These are phyloP conservation scores for Paratinospora sagittata DNA, from an alignment of 164 flowering plant genomes.

Conservation along the genomic window DNA sequence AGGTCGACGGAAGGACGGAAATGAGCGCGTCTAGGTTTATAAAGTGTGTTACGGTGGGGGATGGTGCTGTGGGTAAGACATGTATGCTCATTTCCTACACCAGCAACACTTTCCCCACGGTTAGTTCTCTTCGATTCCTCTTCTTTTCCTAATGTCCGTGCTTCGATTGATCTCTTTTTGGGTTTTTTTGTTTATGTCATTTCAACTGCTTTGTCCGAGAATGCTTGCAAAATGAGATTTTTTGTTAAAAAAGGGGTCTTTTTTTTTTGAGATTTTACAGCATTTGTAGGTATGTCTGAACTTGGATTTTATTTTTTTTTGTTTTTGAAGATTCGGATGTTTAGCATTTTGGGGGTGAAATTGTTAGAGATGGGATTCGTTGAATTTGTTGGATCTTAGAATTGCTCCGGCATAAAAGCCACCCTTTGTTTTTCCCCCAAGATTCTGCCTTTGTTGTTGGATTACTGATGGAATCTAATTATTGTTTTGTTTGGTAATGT, in stretches of 20 bases:
- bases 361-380: background rate
- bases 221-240: background rate
- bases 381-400: background rate
- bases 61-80: constrained; percentile 82
- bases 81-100: constrained; percentile 84
- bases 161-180: background rate
- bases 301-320: background rate
- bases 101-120: constrained; percentile 85
- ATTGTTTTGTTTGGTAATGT: background rate
- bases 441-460: background rate
- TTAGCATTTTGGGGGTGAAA: background rate
- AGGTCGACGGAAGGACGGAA: constrained; percentile 9
- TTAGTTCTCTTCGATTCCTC: constrained; percentile 18
- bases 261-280: background rate
- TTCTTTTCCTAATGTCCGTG: background rate
- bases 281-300: background rate
- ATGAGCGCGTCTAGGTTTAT: constrained; percentile 82
- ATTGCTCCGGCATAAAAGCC: background rate
- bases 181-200: background rate
- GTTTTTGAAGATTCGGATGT: background rate
- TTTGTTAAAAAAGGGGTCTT: background rate
- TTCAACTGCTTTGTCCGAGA: background rate
- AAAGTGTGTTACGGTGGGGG: constrained; percentile 84
- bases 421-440: background rate
- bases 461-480: background rate